Conservation (phyloP, 1,284 basidiomycete species). For the Apiotrichum gracile region DNA sequence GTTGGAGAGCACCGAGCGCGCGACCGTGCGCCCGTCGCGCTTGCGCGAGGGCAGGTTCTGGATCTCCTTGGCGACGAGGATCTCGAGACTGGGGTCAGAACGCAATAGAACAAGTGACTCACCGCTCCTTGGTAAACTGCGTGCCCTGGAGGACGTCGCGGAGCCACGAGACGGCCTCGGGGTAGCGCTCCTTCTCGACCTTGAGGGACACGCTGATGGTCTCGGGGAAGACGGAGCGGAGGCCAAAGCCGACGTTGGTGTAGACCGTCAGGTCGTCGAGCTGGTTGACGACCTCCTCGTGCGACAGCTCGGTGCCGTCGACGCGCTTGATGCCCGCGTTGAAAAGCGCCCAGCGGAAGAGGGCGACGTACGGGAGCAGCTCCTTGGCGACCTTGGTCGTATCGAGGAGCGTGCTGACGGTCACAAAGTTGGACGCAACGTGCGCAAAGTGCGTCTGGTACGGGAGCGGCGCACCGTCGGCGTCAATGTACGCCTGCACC, state of each 20-base stretch:
- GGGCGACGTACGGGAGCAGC: constrained; percentile 72
- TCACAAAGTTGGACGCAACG: constrained; percentile 88
- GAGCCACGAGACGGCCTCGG: constrained; percentile 77
- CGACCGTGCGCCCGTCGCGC: constrained; percentile 76
- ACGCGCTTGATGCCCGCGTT: constrained; percentile 72
- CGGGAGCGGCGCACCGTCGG: constrained; percentile 64
- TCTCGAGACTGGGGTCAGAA: constrained; percentile 52
- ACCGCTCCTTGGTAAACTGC: constrained; percentile 73
- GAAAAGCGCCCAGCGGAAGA: constrained; percentile 85
- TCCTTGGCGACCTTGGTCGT: constrained; percentile 62
- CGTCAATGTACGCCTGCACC: constrained; percentile 62
- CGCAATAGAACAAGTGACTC: not conserved
- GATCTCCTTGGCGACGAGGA: constrained; percentile 80
- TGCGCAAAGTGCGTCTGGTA: constrained; percentile 91
- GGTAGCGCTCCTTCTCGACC: constrained; percentile 76
- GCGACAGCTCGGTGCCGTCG: constrained; percentile 64
- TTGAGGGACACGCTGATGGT: constrained; percentile 71
- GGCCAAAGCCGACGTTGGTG: constrained; percentile 72
- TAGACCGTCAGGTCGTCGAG: constrained; percentile 82
- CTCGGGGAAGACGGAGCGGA: constrained; percentile 66
- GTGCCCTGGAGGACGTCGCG: constrained; percentile 79
- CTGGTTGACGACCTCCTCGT: constrained; percentile 86
- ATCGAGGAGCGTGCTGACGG: constrained; percentile 72
- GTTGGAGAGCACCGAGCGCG: constrained; percentile 65
- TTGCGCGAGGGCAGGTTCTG: constrained; percentile 92